These are phyloP conservation scores for Stropharia rugosoannulata DNA, from an alignment of 768 basidiomycete genomes.

Conservation along the genomic window DNA sequence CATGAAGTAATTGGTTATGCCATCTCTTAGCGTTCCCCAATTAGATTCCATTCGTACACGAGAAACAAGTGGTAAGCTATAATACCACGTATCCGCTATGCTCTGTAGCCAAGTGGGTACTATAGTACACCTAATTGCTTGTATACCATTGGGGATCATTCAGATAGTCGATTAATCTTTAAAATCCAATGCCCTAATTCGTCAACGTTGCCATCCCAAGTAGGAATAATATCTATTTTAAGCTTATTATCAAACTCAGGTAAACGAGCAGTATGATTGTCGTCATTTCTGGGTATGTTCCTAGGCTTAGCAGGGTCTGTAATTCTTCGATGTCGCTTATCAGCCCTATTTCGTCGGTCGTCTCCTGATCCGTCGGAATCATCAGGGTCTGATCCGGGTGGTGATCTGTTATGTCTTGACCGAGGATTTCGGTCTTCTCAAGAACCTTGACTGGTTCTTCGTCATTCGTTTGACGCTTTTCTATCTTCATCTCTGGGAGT, in stretches of 20 bases:
- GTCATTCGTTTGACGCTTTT: too few species aligned
- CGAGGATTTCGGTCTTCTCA: too few species aligned
- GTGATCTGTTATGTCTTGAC: too few species aligned
- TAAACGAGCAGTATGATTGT: neutral
- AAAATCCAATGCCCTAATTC: neutral
- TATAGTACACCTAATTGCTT: neutral
- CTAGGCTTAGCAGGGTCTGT: neutral
- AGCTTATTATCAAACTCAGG: neutral
- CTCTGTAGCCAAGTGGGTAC: neutral
- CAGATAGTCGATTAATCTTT: neutral
- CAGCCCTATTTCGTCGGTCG: neutral
- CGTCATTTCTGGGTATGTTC: neutral
- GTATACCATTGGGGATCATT: neutral
- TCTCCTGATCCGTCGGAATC: neutral
- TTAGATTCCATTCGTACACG: slow-evolving; percentile 16
- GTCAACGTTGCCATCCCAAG: slow-evolving; percentile 2
- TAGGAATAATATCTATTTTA: neutral
- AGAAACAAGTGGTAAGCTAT: neutral
- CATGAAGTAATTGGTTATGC: slow-evolving; percentile 30
- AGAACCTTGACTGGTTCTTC: neutral
- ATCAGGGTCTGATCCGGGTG: neutral
- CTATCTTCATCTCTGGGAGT: neutral
- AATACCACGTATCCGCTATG: neutral
- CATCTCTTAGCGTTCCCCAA: slow-evolving; percentile 26
- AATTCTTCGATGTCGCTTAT: neutral